A percentile compares a stretch with the other conserved stretches of the same genome.
Conservation (phyloP, 208 protist species). For the Strigomonas culicis region DNA sequence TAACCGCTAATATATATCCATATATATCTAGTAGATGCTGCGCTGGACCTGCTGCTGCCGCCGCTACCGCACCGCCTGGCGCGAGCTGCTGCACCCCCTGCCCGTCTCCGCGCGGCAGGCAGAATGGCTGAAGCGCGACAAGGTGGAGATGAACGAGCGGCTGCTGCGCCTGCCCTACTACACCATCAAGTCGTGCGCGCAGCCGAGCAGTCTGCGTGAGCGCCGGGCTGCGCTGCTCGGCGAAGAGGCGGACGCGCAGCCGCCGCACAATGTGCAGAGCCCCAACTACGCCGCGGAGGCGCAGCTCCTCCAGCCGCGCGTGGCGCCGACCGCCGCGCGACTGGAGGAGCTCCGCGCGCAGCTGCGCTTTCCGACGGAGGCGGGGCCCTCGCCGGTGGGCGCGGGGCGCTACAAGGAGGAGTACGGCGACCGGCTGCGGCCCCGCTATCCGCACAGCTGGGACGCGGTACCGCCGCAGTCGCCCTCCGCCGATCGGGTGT, state of each 20-base stretch:
- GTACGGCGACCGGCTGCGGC: slow-evolving; percentile 72
- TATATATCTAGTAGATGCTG: slow-evolving; percentile 14
- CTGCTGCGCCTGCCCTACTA: slow-evolving; percentile 82
- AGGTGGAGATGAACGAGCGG: slow-evolving; percentile 77
- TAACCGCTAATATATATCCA: neutral
- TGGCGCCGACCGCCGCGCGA: slow-evolving; percentile 37
- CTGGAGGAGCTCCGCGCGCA: slow-evolving; percentile 53
- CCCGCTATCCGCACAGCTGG: slow-evolving; percentile 82
- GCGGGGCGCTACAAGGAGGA: slow-evolving; percentile 34
- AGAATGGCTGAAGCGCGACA: slow-evolving; percentile 87
- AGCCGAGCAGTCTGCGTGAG: slow-evolving; percentile 19
- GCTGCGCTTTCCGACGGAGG: slow-evolving; percentile 37
- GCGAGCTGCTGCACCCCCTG: slow-evolving; percentile 82
- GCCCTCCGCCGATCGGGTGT: slow-evolving; percentile 42
- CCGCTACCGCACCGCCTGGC: slow-evolving; percentile 81
- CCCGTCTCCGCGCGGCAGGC: slow-evolving; percentile 48
- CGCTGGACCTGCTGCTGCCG: slow-evolving; percentile 14
- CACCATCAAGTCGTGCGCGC: slow-evolving; percentile 57
- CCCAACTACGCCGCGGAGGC: slow-evolving; percentile 23
- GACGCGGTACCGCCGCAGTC: slow-evolving; percentile 83
- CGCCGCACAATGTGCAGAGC: slow-evolving; percentile 18
- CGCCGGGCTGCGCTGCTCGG: no score
- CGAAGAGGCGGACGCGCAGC: no score
- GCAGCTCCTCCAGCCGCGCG: slow-evolving; percentile 35
- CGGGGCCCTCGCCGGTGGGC: slow-evolving; percentile 1